Conservation (phyloP, 2,329 filamentous ascomycete genomes). For the Aspergillus pseudotamarii region DNA sequence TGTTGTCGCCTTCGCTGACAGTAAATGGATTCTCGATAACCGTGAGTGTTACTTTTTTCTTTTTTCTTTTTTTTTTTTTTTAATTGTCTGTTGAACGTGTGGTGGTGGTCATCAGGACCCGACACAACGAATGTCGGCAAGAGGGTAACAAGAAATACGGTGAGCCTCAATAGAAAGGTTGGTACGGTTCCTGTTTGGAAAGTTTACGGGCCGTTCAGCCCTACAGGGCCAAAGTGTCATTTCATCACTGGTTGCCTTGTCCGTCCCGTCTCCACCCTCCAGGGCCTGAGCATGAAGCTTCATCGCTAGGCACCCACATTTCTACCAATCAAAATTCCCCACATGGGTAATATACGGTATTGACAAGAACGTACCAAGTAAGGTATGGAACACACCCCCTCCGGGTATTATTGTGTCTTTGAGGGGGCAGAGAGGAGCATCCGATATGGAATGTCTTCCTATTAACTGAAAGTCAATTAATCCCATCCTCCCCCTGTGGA, state of each 20-base stretch:
- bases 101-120: neutral
- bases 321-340: constrained; percentile 2
- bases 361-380: neutral
- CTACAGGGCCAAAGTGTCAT: constrained; percentile 13
- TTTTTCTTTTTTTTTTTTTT: neutral
- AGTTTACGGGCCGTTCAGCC: constrained; percentile 9
- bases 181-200: neutral
- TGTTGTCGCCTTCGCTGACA: neutral
- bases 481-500: neutral
- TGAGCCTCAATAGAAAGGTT: neutral
- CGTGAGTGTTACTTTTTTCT: neutral
- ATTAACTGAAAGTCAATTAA: neutral
- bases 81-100: neutral
- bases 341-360: neutral
- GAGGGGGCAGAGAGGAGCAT: no score
- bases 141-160: neutral
- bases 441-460: neutral
- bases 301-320: constrained; percentile 10
- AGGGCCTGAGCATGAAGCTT: neutral
- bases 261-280: neutral
- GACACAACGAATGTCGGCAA: neutral
- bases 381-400: neutral
- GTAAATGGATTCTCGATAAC: neutral
- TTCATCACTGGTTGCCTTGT: constrained; percentile 3
- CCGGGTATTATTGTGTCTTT: neutral